Percentiles rank a stretch among this genome's conserved stretches.
Evolutionary conservation across 345 rosid species (phyloP).

Genomic region (Citrus cavaleriei): DNA sequence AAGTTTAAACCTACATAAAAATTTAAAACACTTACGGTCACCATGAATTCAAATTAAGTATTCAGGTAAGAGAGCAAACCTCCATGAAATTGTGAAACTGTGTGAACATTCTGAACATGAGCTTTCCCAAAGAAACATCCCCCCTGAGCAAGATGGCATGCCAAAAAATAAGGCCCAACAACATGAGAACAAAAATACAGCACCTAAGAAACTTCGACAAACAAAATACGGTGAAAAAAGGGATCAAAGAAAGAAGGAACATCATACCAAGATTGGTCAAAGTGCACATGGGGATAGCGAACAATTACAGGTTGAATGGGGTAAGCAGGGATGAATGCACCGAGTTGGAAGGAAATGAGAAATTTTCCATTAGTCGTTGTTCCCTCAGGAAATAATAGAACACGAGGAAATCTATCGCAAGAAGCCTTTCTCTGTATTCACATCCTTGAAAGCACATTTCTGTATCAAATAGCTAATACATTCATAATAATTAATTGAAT

Average conservation of each 20-base stretch:
- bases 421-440: constrained; percentile 99
- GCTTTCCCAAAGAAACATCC: constrained; percentile 61
- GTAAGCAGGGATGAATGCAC: constrained; percentile 85
- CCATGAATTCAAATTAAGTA: no score
- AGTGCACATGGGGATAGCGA: constrained; percentile 95
- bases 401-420: constrained; percentile 70
- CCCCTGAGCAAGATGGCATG: constrained; percentile 50
- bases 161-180: constrained; percentile 1
- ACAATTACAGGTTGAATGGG: constrained; percentile 89
- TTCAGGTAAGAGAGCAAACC: constrained; percentile 35
- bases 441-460: constrained; percentile 88
- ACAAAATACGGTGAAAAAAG: neutral
- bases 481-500: constrained; percentile 46
- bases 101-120: constrained; percentile 95
- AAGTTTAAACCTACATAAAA: neutral
- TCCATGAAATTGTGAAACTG: constrained; percentile 99
- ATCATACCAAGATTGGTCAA: constrained; percentile 94
- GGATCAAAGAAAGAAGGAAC: neutral
- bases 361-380: constrained; percentile 90
- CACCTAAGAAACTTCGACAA: neutral
- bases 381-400: constrained; percentile 96
- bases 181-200: constrained; percentile 1
- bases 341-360: constrained; percentile 88
- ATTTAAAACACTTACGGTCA: no score
- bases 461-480: constrained; percentile 90